Conservation (phyloP, 169 alveolate species). For the Miamiensis avidus region DNA sequence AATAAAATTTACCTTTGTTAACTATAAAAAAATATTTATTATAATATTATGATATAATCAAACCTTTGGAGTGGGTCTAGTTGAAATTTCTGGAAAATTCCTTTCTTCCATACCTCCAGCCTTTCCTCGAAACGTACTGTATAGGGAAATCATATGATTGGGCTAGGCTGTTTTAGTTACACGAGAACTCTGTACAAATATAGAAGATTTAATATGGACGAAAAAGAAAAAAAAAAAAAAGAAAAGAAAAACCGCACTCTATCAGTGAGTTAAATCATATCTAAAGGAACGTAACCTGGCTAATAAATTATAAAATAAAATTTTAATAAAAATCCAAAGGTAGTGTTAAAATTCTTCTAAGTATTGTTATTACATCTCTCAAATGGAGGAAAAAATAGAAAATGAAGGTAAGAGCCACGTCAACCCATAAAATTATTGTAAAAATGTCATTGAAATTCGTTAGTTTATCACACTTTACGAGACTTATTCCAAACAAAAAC, state of each 20-base stretch:
- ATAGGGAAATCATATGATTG: neutral
- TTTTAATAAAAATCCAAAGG: neutral
- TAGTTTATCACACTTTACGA: neutral
- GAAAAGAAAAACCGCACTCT: neutral
- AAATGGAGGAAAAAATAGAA: neutral
- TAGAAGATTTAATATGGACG: neutral
- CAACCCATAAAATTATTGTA: neutral
- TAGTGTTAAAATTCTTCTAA: too few species aligned
- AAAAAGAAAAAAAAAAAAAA: too few species aligned
- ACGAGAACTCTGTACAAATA: neutral
- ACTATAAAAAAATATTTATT: too few species aligned
- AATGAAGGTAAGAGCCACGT: neutral
- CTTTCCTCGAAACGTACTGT: neutral
- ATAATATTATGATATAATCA: too few species aligned
- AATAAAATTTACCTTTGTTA: too few species aligned
- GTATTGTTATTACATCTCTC: neutral
- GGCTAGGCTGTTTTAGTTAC: neutral
- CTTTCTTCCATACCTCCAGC: neutral
- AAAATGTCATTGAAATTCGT: neutral
- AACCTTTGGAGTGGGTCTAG: too few species aligned
- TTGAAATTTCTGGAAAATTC: too few species aligned
- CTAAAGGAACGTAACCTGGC: neutral
- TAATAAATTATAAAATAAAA: too few species aligned
- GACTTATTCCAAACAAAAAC: neutral
- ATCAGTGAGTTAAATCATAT: neutral